A percentile compares a stretch with the other conserved stretches of the same genome.
These are phyloP conservation scores for Chalaropsis ovoidea DNA, from an alignment of 2,329 filamentous ascomycete species.

Conservation along the genomic window DNA sequence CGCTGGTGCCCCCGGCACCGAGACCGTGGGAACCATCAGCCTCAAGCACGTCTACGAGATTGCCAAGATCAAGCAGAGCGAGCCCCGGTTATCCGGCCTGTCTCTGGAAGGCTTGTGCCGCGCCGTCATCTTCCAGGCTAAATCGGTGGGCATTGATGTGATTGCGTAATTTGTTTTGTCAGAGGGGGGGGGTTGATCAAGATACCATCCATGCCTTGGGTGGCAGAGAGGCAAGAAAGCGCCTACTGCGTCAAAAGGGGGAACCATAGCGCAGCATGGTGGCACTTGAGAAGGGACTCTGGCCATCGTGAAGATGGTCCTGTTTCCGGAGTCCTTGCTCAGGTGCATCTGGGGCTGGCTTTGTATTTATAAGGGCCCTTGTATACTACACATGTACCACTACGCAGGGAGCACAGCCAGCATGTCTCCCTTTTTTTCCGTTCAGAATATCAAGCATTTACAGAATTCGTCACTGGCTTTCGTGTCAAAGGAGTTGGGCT, in stretches of 20 bases:
- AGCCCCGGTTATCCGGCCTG: slow-evolving; percentile 62
- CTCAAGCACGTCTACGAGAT: slow-evolving; percentile 97
- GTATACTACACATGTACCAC: slow-evolving; percentile 10
- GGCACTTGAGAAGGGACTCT: not conserved
- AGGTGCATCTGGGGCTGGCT: not conserved
- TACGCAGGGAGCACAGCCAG: not conserved
- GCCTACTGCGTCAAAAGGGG: not conserved
- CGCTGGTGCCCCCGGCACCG: slow-evolving; percentile 61
- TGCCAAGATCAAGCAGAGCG: slow-evolving; percentile 84
- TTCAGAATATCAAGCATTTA: not conserved
- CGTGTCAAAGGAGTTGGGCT: not conserved
- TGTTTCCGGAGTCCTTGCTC: not conserved
- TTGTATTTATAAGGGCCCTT: too few species aligned
- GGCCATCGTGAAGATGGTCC: not conserved
- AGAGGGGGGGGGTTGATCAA: not conserved
- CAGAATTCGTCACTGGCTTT: not conserved
- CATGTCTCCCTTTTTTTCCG: not conserved
- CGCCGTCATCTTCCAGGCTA: slow-evolving; percentile 63
- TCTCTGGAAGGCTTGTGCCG: slow-evolving; percentile 61
- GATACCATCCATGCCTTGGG: not conserved
- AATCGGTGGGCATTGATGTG: slow-evolving; percentile 63
- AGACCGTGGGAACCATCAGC: slow-evolving; percentile 73
- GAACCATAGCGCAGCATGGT: not conserved
- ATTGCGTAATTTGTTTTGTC: slow-evolving; percentile 42
- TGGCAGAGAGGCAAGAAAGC: not conserved